Base-by-base conservation (phyloP, 208 protist genomes). In the Trichomonas vaginalis region DNA sequence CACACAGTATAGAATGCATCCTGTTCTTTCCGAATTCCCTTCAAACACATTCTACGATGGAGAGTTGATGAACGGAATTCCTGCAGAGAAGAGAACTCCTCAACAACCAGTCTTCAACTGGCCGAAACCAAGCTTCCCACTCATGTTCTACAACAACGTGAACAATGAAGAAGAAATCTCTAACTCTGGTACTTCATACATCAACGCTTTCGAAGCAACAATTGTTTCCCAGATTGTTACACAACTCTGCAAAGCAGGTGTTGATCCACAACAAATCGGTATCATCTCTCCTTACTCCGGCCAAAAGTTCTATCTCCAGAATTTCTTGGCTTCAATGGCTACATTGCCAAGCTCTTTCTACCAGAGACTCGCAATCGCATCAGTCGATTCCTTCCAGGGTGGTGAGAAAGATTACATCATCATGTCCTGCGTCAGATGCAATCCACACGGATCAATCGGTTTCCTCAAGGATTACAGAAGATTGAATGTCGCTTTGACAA, bases 1-100 rank as follows among this genome's bases (percentile, higher is more conserved):
- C 92, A 92, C 99, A 10, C 99, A 99, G 97, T 99, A 99, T 97
- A 97, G 99, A 86, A 99, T 99, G 99, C 99, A 99, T 96, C 99
- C 99, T 37, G 96, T 95, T 45, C 95, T 99, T n/a, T 98, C 97
- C 51, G 97, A 98, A 92, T 99, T 99, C 95, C 98, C 98, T 0
- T 99, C 98, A 2, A 98, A 98, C 96, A 98, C 97, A 0, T 99
- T 99, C 97, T 99, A 99, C 96, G 98, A 99, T 96, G 99, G 98
- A 83, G 97, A 97, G 6, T 97, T 99, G 14, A 98, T 99, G 95
- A 99, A 99, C 96, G 99, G 98, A 83, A 97, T 99, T 0, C 98
- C 98, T 0, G 96, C 96, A 14, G 96, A 95, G 15, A 98, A 99
- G 62, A 95, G 98, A 51, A 92, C 83, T 40, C 35, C 39, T 27